Percentiles rank a stretch among this genome's conserved stretches.
These are phyloP conservation scores for Flagelloscypha sp. DNA, from an alignment of 768 basidiomycete genomes.

Conservation along the genomic window DNA sequence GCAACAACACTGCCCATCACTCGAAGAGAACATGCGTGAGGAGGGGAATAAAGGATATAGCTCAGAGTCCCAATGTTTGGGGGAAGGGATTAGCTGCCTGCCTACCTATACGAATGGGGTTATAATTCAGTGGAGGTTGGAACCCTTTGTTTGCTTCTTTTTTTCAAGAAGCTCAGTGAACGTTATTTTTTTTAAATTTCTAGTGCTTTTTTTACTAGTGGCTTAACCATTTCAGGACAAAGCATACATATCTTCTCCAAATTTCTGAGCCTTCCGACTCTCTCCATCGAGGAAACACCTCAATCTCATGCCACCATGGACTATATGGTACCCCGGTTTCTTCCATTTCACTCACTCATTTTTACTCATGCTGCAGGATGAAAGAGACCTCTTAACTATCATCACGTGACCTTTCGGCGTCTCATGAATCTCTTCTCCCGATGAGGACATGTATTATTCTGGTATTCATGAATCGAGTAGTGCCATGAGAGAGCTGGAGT, in stretches of 20 bases:
- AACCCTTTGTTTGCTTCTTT: not conserved
- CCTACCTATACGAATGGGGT: slow-evolving; percentile 40
- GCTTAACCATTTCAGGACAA: not conserved
- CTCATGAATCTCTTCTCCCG: slow-evolving; percentile 69
- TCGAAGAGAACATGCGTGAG: slow-evolving; percentile 73
- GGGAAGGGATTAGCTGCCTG: slow-evolving; percentile 29
- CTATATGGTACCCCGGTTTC: slow-evolving; percentile 32
- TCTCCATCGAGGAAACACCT: slow-evolving; percentile 50
- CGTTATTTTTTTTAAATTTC: too few species aligned
- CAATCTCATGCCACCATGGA: slow-evolving; percentile 62
- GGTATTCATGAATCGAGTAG: slow-evolving; percentile 59
- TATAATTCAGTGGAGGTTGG: slow-evolving; percentile 33
- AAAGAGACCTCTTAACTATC: slow-evolving; percentile 59
- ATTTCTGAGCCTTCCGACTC: slow-evolving; percentile 42
- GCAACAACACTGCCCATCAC: slow-evolving; percentile 85
- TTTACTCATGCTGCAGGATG: slow-evolving; percentile 30
- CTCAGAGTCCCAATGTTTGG: slow-evolving; percentile 36
- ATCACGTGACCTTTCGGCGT: slow-evolving; percentile 70
- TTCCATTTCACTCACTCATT: not conserved
- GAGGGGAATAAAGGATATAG: slow-evolving; percentile 24
- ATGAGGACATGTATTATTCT: slow-evolving; percentile 63
- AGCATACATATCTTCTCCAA: slow-evolving; percentile 4
- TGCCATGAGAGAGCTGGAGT: slow-evolving; percentile 55
- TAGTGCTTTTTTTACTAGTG: too few species aligned
- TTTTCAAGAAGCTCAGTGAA: too few species aligned